phyloP scores from a whole-genome alignment of 208 protist species.

The Herpetomonas samuelpessoai region DNA sequence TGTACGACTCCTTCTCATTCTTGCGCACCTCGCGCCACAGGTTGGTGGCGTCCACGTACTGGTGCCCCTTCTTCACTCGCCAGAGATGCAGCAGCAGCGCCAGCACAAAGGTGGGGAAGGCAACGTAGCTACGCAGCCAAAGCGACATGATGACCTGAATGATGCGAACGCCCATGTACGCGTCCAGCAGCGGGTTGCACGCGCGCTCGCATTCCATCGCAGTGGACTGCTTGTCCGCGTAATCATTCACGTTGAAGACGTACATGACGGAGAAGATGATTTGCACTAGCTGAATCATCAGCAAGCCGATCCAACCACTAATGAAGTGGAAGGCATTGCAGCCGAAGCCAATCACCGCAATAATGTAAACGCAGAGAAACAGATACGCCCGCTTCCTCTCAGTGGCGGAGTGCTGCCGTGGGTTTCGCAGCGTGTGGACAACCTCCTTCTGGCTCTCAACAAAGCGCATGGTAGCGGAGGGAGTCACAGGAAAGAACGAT shows the following conservation, averaged over 20 bases:
- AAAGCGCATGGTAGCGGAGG: no score
- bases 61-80: slow-evolving; percentile 39
- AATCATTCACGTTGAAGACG: slow-evolving; percentile 79
- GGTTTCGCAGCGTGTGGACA: slow-evolving; percentile 53
- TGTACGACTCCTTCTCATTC: slow-evolving; percentile 63
- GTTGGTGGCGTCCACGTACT: slow-evolving; percentile 80
- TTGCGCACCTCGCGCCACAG: slow-evolving; percentile 66
- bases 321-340: slow-evolving; percentile 72
- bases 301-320: slow-evolving; percentile 64
- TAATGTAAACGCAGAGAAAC: slow-evolving; percentile 70
- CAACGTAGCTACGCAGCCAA: slow-evolving; percentile 42
- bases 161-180: slow-evolving; percentile 56
- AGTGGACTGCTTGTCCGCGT: slow-evolving; percentile 66
- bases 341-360: slow-evolving; percentile 47
- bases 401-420: slow-evolving; percentile 59
- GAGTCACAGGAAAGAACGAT: no score
- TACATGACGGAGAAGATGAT: slow-evolving; percentile 70
- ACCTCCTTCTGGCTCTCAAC: slow-evolving; percentile 75
- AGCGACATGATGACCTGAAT: slow-evolving; percentile 64
- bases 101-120: slow-evolving; percentile 27
- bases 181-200: slow-evolving; percentile 74
- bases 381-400: slow-evolving; percentile 84
- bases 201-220: slow-evolving; percentile 80
- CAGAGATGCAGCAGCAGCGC: slow-evolving; percentile 42
- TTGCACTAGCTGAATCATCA: slow-evolving; percentile 63